Evolutionary conservation across 1,284 basidiomycete species (phyloP).

Genomic region (Melampsora larici-populina): DNA sequence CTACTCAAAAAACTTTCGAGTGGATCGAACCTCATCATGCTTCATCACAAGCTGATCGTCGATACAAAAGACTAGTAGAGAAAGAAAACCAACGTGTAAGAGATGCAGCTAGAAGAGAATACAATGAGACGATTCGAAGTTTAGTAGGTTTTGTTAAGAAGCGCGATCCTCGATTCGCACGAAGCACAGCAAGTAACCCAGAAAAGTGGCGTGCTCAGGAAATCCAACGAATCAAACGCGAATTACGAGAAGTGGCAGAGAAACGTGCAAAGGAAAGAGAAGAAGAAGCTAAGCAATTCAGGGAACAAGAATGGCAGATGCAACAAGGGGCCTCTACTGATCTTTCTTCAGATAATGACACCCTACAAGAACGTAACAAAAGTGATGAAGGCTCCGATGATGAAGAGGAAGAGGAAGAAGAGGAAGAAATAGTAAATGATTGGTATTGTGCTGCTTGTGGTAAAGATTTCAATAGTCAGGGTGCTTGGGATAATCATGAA

Average conservation of each 20-base stretch:
- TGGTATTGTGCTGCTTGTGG: slow-evolving; percentile 96
- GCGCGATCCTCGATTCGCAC: slow-evolving; percentile 78
- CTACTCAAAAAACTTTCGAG: slow-evolving; percentile 79
- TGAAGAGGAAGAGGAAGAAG: slow-evolving; percentile 56
- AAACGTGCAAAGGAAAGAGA: slow-evolving; percentile 49
- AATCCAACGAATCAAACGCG: slow-evolving; percentile 33
- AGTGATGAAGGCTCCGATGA: slow-evolving; percentile 71
- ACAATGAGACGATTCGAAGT: slow-evolving; percentile 85
- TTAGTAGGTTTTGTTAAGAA: slow-evolving; percentile 83
- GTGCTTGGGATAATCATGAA: slow-evolving; percentile 94
- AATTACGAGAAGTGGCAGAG: slow-evolving; percentile 48
- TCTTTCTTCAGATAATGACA: slow-evolving; percentile 46
- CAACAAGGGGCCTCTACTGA: slow-evolving; percentile 43
- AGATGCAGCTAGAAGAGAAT: slow-evolving; percentile 81
- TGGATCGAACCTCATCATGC: slow-evolving; percentile 85
- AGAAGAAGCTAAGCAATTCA: slow-evolving; percentile 48
- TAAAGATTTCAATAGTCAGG: slow-evolving; percentile 85
- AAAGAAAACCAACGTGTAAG: slow-evolving; percentile 90
- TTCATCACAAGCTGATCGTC: slow-evolving; percentile 78
- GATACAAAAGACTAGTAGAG: slow-evolving; percentile 86
- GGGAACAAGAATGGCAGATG: slow-evolving; percentile 52
- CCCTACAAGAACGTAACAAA: slow-evolving; percentile 46
- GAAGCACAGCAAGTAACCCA: slow-evolving; percentile 47
- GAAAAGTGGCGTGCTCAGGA: slow-evolving; percentile 46
- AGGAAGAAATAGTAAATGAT: slow-evolving; percentile 47